Conservation (phyloP, 768 basidiomycete species). For the Naganishia vishniacii region DNA sequence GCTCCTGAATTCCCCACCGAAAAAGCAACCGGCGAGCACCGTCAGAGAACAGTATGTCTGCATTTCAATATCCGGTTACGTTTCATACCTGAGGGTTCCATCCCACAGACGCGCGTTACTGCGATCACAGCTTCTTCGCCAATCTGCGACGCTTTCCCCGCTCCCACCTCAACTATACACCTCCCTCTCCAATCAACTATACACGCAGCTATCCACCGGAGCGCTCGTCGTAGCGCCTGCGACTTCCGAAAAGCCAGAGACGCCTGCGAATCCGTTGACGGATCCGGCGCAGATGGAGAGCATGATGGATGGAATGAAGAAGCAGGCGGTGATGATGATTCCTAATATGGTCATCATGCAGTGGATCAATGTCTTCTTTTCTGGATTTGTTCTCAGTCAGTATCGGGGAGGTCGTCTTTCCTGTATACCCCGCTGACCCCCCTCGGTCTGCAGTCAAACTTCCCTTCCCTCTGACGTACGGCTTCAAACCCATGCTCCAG, state of each 20-base stretch:
- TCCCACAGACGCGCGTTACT: slow-evolving; percentile 53
- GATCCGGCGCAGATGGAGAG: slow-evolving; percentile 93
- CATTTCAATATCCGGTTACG: slow-evolving; percentile 29
- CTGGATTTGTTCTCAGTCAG: slow-evolving; percentile 95
- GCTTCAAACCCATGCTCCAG: slow-evolving; percentile 97
- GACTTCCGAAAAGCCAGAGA: slow-evolving; percentile 58
- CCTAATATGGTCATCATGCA: slow-evolving; percentile 94
- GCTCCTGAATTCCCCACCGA: slow-evolving; percentile 74
- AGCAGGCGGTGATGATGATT: slow-evolving; percentile 95
- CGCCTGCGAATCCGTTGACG: slow-evolving; percentile 71
- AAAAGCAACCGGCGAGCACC: slow-evolving; percentile 68
- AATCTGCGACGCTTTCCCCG: slow-evolving; percentile 73
- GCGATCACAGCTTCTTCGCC: slow-evolving; percentile 76
- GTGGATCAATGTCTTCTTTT: slow-evolving; percentile 99
- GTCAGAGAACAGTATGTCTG: slow-evolving; percentile 83
- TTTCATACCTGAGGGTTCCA: not conserved
- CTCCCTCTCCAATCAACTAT: slow-evolving; percentile 43
- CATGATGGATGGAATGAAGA: slow-evolving; percentile 99
- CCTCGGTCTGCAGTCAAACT: slow-evolving; percentile 68
- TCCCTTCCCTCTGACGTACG: slow-evolving; percentile 91
- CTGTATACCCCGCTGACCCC: not conserved
- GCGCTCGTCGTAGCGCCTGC: slow-evolving; percentile 75
- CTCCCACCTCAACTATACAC: slow-evolving; percentile 52
- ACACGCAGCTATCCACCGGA: slow-evolving; percentile 52
- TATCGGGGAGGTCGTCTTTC: slow-evolving; percentile 37